Conservation (phyloP, 345 rosid genomes). For the Sisymbrium irio region DNA sequence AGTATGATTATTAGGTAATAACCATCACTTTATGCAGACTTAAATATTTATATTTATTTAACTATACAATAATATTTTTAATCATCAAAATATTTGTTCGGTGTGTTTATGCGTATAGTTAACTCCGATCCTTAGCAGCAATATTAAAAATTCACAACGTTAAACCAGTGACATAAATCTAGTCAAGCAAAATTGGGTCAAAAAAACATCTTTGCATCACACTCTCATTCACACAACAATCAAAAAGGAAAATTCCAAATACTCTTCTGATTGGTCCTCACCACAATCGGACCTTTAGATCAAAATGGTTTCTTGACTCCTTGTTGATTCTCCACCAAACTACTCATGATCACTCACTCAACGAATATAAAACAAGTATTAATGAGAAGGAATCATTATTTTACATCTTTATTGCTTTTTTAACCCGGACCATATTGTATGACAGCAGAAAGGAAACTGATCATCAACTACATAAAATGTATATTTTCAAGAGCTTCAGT, state of each 20-base stretch:
- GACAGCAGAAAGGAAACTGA: no score
- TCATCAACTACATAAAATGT: no score
- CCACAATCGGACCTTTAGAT: background rate
- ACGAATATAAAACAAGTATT: background rate
- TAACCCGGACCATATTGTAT: no score
- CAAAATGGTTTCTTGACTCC: background rate
- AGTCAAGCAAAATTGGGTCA: background rate
- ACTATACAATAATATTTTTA: no score
- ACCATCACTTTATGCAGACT: no score
- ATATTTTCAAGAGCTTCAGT: slow-evolving; percentile 30
- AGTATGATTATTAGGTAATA: no score
- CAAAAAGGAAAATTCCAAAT: background rate
- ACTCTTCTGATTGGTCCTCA: background rate
- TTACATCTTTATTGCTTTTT: no score
- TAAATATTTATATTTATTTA: no score
- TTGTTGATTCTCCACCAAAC: slow-evolving; percentile 8
- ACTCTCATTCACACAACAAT: slow-evolving; percentile 4
- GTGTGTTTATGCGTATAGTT: no score
- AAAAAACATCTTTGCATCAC: background rate
- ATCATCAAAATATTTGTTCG: no score
- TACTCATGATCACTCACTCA: background rate
- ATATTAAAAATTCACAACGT: background rate
- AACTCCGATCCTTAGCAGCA: slow-evolving; percentile 52
- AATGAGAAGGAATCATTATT: no score
- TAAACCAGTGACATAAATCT: background rate